Conservation (phyloP, 164 flowering plant genomes). For the Vitis vinifera region DNA sequence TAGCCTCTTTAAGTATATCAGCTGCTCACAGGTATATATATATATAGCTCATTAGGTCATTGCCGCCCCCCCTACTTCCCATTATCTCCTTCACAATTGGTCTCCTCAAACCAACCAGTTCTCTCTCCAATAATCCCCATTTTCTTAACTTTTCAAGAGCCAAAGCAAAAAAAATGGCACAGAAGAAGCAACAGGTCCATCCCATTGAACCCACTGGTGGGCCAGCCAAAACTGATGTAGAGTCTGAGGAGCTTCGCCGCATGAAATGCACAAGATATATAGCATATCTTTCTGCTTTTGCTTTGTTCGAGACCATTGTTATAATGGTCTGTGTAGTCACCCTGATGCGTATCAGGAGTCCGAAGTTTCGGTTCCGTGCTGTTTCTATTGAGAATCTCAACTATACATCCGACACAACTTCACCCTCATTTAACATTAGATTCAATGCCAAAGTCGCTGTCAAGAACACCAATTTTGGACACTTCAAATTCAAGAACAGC, state of each 20-base stretch:
- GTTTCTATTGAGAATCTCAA: not conserved
- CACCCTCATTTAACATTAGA: not conserved
- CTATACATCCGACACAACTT: not conserved
- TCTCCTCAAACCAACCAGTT: too few relatives aligned
- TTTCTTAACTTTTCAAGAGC: too few relatives aligned
- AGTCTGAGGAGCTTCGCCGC: not conserved
- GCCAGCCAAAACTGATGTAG: too few relatives aligned
- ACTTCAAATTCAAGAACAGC: not conserved
- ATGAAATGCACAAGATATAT: not conserved
- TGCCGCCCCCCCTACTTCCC: too few relatives aligned
- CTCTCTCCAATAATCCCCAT: too few relatives aligned
- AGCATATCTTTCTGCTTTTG: not conserved
- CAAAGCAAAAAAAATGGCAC: too few relatives aligned
- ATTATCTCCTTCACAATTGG: too few relatives aligned
- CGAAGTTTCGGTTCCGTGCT: not conserved
- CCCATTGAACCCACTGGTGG: too few relatives aligned
- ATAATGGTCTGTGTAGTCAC: not conserved
- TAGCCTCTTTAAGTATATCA: too few relatives aligned
- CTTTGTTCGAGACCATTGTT: not conserved
- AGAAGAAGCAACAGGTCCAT: too few relatives aligned
- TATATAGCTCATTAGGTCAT: too few relatives aligned
- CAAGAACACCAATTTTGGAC: not conserved
- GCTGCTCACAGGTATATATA: too few relatives aligned
- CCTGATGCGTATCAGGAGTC: not conserved
- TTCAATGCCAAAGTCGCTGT: not conserved